Evolutionary conservation across 1,139 yeast species (phyloP), one percentile per base, ranked within the genome.

Genomic region (Hansenula sp.): DNA sequence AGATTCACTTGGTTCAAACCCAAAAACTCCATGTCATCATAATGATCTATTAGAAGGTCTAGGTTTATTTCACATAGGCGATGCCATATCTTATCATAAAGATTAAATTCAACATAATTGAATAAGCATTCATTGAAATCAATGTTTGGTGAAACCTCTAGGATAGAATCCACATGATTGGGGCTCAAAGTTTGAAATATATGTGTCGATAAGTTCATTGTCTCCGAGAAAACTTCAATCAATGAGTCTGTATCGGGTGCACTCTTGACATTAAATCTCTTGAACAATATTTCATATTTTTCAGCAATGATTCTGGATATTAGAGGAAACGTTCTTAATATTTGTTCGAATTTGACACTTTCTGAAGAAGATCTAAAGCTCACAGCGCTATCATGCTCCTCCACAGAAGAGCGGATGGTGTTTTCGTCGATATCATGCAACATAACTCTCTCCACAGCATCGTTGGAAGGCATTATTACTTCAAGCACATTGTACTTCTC

Each of bases 1-100:
- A 80, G 63, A 12, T 84, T 91, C 7, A 89, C 72, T 57, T 90
- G 96, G 42, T 83, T 81, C 12, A 90, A 62, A 31, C 94, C 84
- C 7, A 90, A 59, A 54, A 76, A 60, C 16, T 74, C 68, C 17
- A 89, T 54, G 9, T 61, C 53, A 3, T 68, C 58, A 62, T 78
- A 77, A 44, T 62, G 58, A 33, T 66, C 58, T 28, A 59, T 46
- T 11, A 76, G 59, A 44, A 66, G 54, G 54, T 62, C 61, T 45
- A 58, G 43, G 37, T 56, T 37, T 25, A 62, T 28, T 11, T 51
- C 67, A 47, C 70, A 70, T 13, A 77, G 58, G 47, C 74, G 77
- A 6, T 74, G 60, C 89, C 93, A 85, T 5, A 84, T 57, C 47
- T 74, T 76, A 52, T 80, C 86, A 57, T 81, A 84, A 19, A 87